These are phyloP conservation scores for Trifolium repens DNA, from an alignment of 306 rosid species.

Conservation along the genomic window DNA sequence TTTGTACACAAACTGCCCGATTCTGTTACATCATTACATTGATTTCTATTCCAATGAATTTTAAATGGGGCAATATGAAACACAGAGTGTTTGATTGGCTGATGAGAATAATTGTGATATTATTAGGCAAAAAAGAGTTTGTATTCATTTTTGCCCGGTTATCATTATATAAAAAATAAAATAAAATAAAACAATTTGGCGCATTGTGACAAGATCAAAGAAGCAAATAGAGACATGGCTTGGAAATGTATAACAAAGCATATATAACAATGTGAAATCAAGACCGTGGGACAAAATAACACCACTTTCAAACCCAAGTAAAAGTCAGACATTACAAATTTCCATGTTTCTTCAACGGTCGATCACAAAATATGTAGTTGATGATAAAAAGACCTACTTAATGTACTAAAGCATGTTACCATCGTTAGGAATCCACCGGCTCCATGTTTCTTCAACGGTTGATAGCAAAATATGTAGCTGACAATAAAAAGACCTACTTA, in stretches of 20 bases:
- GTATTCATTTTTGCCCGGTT: background rate
- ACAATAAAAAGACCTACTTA: slow-evolving; percentile 32
- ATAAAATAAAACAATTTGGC: background rate
- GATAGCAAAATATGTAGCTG: slow-evolving; percentile 28
- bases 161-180: background rate
- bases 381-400: slow-evolving; percentile 33
- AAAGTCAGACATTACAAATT: slow-evolving; percentile 36
- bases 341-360: slow-evolving; percentile 34
- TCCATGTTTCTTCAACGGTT: background rate
- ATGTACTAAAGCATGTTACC: slow-evolving; percentile 37
- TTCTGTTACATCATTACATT: background rate
- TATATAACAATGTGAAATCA: slow-evolving; percentile 1
- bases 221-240: slow-evolving; percentile 4
- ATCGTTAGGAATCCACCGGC: slow-evolving; percentile 10
- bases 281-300: slow-evolving; percentile 37
- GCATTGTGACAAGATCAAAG: background rate
- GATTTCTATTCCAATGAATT: background rate
- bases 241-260: slow-evolving; percentile 23
- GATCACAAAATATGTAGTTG: slow-evolving; percentile 28
- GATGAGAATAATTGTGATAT: background rate
- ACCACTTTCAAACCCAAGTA: slow-evolving; percentile 27
- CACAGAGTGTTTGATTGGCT: background rate
- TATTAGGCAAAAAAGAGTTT: background rate
- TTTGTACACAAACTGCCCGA: background rate
- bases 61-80: background rate